Percentiles rank a stretch among this genome's conserved stretches.
Conservation (phyloP, 2,329 filamentous ascomycete species). For the Epichloe gansuensis region DNA sequence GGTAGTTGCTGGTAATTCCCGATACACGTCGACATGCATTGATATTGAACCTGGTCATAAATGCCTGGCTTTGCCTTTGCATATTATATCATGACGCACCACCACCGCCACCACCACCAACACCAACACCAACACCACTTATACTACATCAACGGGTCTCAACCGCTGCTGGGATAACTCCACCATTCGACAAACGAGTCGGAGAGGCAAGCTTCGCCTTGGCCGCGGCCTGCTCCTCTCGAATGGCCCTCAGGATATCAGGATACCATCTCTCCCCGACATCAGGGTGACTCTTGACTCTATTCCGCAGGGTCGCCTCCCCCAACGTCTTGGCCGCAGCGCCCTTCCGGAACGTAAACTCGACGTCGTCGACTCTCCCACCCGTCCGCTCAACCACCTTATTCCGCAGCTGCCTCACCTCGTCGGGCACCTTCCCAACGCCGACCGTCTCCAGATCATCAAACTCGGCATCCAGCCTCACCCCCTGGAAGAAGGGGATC, state of each 20-base stretch:
- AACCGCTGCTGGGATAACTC: slow-evolving; percentile 14
- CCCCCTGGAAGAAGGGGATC: slow-evolving; percentile 82
- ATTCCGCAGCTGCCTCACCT: slow-evolving; percentile 49
- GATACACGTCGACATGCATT: not conserved
- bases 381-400: slow-evolving; percentile 44
- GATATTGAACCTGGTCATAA: no score
- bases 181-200: slow-evolving; percentile 12
- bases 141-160: slow-evolving; percentile 18
- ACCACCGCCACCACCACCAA: no score
- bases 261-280: slow-evolving; percentile 75
- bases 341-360: slow-evolving; percentile 72
- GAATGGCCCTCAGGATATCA: slow-evolving; percentile 45
- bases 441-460: slow-evolving; percentile 57
- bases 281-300: slow-evolving; percentile 78
- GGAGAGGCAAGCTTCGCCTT: slow-evolving; percentile 17
- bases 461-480: slow-evolving; percentile 67
- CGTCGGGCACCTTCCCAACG: slow-evolving; percentile 47
- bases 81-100: no score
- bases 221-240: slow-evolving; percentile 41
- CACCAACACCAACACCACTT: not conserved
- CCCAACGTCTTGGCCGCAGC: slow-evolving; percentile 56
- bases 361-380: slow-evolving; percentile 59
- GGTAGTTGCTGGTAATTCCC: not conserved
- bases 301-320: slow-evolving; percentile 73
- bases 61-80: no score